Percentiles rank a stretch among this genome's conserved stretches.
phyloP scores from a whole-genome alignment of 2,329 filamentous ascomycete species.

The Ascomycota sp. region DNA sequence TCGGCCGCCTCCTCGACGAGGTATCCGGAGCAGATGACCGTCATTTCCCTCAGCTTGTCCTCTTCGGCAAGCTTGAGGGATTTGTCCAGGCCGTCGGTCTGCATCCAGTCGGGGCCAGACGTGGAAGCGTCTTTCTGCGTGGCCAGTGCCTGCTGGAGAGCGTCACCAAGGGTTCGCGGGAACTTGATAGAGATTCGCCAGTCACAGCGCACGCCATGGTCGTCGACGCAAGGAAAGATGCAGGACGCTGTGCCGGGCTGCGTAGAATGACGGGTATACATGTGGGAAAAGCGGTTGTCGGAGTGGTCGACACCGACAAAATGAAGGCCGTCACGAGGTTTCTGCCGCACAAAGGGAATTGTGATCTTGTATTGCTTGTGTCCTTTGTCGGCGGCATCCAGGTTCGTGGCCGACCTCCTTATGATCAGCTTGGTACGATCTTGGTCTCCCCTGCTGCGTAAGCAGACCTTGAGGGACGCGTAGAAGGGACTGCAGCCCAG shows the following conservation, averaged over 20 bases:
- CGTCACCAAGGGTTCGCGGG: constrained; percentile 69
- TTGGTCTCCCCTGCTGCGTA: constrained; percentile 17
- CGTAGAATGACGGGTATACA: constrained; percentile 65
- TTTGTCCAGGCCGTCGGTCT: constrained; percentile 18
- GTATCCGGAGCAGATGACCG: constrained; percentile 76
- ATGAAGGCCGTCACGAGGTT: constrained; percentile 67
- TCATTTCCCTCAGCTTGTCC: constrained; percentile 72
- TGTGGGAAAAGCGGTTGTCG: constrained; percentile 70
- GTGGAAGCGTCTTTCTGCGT: constrained; percentile 16
- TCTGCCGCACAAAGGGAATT: constrained; percentile 56
- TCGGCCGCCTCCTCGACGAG: constrained; percentile 65
- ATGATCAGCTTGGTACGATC: constrained; percentile 21
- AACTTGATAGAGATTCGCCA: constrained; percentile 81
- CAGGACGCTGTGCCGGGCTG: constrained; percentile 61
- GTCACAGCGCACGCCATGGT: constrained; percentile 54
- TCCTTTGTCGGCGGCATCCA: constrained; percentile 15
- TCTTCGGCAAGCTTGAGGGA: constrained; percentile 38
- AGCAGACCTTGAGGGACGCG: constrained; percentile 25
- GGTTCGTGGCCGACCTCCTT: constrained; percentile 17
- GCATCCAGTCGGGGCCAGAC: constrained; percentile 9
- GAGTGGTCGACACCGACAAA: constrained; percentile 69
- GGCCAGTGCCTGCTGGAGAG: constrained; percentile 25
- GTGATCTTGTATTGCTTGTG: constrained; percentile 25
- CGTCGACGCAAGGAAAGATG: constrained; percentile 84
- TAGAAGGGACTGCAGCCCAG: constrained; percentile 33